These are phyloP conservation scores for Nitzschia sp. DNA, from an alignment of 108 stramenopile species.

Conservation along the genomic window DNA sequence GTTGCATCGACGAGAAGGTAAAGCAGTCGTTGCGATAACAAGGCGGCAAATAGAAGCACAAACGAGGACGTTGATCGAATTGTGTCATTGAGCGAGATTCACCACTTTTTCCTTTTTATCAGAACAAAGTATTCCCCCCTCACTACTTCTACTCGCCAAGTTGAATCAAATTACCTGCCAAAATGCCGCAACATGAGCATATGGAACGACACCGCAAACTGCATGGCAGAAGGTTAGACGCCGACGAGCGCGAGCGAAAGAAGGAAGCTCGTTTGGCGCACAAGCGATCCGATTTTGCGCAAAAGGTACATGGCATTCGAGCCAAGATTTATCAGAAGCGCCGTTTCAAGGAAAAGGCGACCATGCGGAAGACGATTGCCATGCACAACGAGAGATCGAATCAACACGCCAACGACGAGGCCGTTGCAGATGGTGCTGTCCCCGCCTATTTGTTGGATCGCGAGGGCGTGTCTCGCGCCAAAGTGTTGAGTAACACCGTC, in stretches of 20 bases:
- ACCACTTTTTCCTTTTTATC: too few species aligned
- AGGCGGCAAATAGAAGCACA: too few species aligned
- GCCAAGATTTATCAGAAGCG: constrained; percentile 97
- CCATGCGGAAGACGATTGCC: constrained; percentile 98
- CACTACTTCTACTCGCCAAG: background rate
- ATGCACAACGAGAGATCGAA: constrained; percentile 96
- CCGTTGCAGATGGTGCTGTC: constrained; percentile 94
- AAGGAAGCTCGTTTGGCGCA: constrained; percentile 96
- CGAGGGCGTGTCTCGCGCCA: constrained; percentile 96
- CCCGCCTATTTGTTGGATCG: constrained; percentile 98
- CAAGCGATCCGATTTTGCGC: constrained; percentile 93
- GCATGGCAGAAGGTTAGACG: constrained; percentile 96
- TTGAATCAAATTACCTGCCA: constrained; percentile 5
- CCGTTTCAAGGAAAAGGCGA: constrained; percentile 99
- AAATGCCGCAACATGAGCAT: constrained; percentile 99
- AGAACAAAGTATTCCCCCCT: background rate
- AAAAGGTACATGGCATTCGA: constrained; percentile 96
- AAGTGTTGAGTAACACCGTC: constrained; percentile 97
- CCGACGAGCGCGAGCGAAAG: constrained; percentile 94
- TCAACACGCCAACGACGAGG: constrained; percentile 95
- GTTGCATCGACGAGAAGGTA: background rate
- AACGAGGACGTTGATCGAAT: too few species aligned
- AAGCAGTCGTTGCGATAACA: too few species aligned
- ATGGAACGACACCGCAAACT: constrained; percentile 99
- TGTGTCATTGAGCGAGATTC: too few species aligned